Conservation (phyloP, 2,329 filamentous ascomycete genomes). For the Ceratocystis variospora region DNA sequence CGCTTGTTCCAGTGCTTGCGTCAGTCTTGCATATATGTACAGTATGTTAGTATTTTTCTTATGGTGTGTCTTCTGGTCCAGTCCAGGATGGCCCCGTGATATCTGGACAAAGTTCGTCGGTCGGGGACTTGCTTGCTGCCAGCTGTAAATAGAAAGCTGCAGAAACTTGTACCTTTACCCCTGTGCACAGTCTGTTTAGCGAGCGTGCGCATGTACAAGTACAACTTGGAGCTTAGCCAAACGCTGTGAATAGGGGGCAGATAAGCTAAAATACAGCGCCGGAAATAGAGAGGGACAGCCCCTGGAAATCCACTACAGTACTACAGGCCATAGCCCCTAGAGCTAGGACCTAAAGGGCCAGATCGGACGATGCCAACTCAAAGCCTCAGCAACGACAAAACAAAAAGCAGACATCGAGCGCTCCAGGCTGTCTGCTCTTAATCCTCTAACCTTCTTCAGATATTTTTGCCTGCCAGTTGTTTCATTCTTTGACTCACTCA, state of each 20-base stretch:
- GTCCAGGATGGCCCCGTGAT: too few relatives aligned
- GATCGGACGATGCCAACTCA: neutral
- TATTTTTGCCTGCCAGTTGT: neutral
- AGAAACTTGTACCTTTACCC: conserved; percentile 1
- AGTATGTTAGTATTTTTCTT: too few relatives aligned
- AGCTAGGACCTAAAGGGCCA: neutral
- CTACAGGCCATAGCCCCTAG: neutral
- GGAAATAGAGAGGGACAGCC: neutral
- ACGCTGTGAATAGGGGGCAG: neutral
- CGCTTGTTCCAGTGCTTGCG: too few relatives aligned
- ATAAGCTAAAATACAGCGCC: neutral
- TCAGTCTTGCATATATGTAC: too few relatives aligned
- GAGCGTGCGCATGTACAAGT: neutral
- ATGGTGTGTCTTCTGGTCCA: neutral
- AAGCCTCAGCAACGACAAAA: too few relatives aligned
- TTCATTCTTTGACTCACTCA: neutral
- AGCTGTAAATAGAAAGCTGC: neutral
- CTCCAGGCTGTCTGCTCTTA: too few relatives aligned
- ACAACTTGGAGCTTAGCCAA: neutral
- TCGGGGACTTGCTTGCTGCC: neutral
- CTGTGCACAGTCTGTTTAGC: neutral
- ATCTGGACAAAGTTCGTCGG: too few relatives aligned
- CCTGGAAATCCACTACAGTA: neutral
- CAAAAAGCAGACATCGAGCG: too few relatives aligned
- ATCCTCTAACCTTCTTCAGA: too few relatives aligned